Evolutionary conservation across 345 rosid genomes (phyloP).

Genomic region (Clarkia xantiana): DNA sequence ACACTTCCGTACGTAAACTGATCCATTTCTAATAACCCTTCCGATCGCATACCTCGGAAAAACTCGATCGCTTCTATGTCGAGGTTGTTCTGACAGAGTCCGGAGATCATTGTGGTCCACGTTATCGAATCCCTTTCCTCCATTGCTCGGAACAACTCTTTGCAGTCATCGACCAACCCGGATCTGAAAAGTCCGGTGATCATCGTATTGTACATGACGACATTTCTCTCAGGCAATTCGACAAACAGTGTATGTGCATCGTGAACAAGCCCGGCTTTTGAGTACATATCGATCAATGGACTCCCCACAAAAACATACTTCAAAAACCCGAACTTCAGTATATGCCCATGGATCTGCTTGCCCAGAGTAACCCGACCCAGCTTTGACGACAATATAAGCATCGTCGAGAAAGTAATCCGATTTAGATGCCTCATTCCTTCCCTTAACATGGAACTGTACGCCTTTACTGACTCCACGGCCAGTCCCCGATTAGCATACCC

Average conservation of each 20-base stretch:
- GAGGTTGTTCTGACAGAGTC: conserved; percentile 53
- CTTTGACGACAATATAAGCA: conserved; percentile 49
- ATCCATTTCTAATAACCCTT: conserved; percentile 51
- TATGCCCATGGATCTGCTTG: conserved; percentile 62
- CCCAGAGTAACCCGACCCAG: conserved; percentile 35
- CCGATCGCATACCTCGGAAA: conserved; percentile 52
- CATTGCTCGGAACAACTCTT: conserved; percentile 39
- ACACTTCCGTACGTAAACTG: conserved; percentile 81
- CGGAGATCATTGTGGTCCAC: conserved; percentile 83
- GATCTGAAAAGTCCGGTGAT: conserved; percentile 50
- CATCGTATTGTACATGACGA: conserved; percentile 61
- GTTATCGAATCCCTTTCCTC: conserved; percentile 62
- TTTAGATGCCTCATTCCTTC: conserved; percentile 35
- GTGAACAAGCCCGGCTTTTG: conserved; percentile 40
- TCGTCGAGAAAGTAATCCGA: conserved; percentile 59
- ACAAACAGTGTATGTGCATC: conserved; percentile 54
- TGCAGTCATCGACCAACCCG: conserved; percentile 54
- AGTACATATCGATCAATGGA: conserved; percentile 74
- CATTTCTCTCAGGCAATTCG: conserved; percentile 32
- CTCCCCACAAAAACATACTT: conserved; percentile 49
- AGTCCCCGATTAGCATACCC: conserved; percentile 43
- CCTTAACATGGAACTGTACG: conserved; percentile 53
- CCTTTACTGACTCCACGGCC: conserved; percentile 34
- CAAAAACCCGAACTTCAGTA: conserved; percentile 52
- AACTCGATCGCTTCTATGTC: conserved; percentile 42